Conservation (phyloP, 257 asterid species). For the Solanum bukasovii region DNA sequence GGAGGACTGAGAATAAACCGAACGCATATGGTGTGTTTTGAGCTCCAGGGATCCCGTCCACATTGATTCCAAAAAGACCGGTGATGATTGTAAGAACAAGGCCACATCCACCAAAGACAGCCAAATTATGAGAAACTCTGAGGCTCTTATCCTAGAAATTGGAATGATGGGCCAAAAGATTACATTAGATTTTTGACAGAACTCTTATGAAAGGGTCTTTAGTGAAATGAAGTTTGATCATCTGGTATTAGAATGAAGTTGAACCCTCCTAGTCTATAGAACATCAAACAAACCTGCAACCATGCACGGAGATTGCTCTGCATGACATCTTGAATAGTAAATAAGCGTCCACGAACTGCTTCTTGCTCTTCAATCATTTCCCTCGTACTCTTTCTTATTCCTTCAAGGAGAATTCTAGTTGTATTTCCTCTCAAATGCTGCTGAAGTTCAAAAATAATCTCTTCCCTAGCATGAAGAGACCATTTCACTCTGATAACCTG, state of each 20-base stretch:
- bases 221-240: neutral
- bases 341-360: conserved; percentile 92
- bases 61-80: conserved; percentile 86
- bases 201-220: neutral
- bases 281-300: conserved; percentile 61
- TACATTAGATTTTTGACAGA: neutral
- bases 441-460: conserved; percentile 83
- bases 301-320: conserved; percentile 92
- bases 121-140: conserved; percentile 71
- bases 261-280: neutral
- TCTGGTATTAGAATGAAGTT: neutral
- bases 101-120: conserved; percentile 94
- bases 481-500: conserved; percentile 95
- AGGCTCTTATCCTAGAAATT: conserved; percentile 77
- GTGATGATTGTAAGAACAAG: conserved; percentile 76
- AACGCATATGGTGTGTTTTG: conserved; percentile 72
- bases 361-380: conserved; percentile 98
- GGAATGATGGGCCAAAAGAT: neutral
- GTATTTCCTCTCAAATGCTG: conserved; percentile 78
- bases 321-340: conserved; percentile 98
- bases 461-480: conserved; percentile 98
- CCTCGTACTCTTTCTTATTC: conserved; percentile 74
- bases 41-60: conserved; percentile 92
- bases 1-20: conserved; percentile 59
- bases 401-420: conserved; percentile 54